A percentile compares a stretch with the other conserved stretches of the same genome.
phyloP scores from a whole-genome alignment of 1,284 basidiomycete genomes.

The Heimioporus retisporus region DNA sequence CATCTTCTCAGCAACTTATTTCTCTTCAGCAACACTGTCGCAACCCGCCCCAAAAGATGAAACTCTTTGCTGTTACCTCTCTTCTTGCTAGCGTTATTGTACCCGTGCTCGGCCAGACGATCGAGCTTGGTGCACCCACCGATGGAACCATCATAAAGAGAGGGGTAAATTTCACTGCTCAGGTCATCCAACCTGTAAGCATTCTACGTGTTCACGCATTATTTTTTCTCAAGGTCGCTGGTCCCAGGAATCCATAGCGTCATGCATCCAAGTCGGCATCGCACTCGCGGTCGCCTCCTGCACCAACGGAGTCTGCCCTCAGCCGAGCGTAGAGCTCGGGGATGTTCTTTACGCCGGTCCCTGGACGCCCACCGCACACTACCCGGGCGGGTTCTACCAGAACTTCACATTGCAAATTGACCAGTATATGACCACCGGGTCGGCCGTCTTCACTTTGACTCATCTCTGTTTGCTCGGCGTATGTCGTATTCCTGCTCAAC shows the following conservation, averaged over 20 bases:
- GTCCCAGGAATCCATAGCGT: slow-evolving; percentile 30
- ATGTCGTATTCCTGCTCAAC: slow-evolving; percentile 10
- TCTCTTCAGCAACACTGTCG: no score
- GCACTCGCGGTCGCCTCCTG: slow-evolving; percentile 37
- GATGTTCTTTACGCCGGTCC: slow-evolving; percentile 41
- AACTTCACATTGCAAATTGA: slow-evolving; percentile 39
- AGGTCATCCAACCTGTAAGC: slow-evolving; percentile 36
- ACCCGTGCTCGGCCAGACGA: slow-evolving; percentile 38
- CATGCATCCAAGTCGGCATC: slow-evolving; percentile 42
- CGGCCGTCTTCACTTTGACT: slow-evolving; percentile 42
- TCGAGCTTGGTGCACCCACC: slow-evolving; percentile 34
- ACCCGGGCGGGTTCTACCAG: slow-evolving; percentile 39
- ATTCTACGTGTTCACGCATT: not conserved
- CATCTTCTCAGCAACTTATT: no score
- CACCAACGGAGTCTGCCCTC: slow-evolving; percentile 31
- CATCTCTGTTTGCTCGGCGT: slow-evolving; percentile 45
- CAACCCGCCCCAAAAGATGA: slow-evolving; percentile 26
- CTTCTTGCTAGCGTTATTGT: slow-evolving; percentile 17
- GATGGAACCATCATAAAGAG: slow-evolving; percentile 23
- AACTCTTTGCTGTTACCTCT: slow-evolving; percentile 10
- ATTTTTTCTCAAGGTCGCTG: not conserved
- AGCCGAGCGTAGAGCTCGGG: slow-evolving; percentile 32
- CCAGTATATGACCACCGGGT: slow-evolving; percentile 19
- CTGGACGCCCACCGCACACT: slow-evolving; percentile 36
- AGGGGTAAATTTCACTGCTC: slow-evolving; percentile 29